Evolutionary conservation across 192 early-diverging fungal species (phyloP).

Genomic region (Backusella sp.): DNA sequence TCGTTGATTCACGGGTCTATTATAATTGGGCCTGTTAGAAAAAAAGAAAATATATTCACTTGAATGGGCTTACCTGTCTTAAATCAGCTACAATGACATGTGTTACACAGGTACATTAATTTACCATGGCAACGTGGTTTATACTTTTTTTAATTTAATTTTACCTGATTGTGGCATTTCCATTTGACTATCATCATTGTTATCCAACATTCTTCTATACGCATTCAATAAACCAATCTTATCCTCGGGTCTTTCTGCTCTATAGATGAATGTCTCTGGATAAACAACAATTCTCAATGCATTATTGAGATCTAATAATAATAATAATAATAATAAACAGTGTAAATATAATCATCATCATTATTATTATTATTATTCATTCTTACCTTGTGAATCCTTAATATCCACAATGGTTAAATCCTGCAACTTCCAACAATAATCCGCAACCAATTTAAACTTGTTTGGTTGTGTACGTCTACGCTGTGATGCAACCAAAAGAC

Average conservation of each 20-base stretch:
- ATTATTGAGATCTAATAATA: conserved; percentile 70
- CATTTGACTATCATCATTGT: conserved; percentile 38
- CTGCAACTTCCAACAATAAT: conserved; percentile 73
- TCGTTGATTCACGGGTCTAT: not conserved
- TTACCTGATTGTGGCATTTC: conserved; percentile 13
- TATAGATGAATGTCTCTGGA: conserved; percentile 77
- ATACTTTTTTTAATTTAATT: not conserved
- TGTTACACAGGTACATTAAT: not conserved
- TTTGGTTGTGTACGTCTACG: conserved; percentile 65
- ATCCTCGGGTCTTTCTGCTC: conserved; percentile 65
- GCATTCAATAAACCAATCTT: conserved; percentile 63
- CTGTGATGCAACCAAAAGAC: conserved; percentile 74
- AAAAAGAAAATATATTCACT: not conserved
- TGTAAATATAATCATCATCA: not conserved
- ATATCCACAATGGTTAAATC: conserved; percentile 85
- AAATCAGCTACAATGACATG: not conserved
- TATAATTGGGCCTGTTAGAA: too few relatives aligned
- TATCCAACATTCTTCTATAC: conserved; percentile 58
- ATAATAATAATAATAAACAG: too few relatives aligned
- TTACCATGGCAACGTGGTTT: not conserved
- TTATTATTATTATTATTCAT: not conserved
- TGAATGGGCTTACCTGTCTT: conserved; percentile 6
- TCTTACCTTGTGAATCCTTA: conserved; percentile 69
- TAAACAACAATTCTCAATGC: conserved; percentile 85
- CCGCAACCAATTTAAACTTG: conserved; percentile 71